Percentiles rank a stretch among this genome's conserved stretches.
phyloP scores from a whole-genome alignment of 139 green algal species.

The Volvox reticuliferus region DNA sequence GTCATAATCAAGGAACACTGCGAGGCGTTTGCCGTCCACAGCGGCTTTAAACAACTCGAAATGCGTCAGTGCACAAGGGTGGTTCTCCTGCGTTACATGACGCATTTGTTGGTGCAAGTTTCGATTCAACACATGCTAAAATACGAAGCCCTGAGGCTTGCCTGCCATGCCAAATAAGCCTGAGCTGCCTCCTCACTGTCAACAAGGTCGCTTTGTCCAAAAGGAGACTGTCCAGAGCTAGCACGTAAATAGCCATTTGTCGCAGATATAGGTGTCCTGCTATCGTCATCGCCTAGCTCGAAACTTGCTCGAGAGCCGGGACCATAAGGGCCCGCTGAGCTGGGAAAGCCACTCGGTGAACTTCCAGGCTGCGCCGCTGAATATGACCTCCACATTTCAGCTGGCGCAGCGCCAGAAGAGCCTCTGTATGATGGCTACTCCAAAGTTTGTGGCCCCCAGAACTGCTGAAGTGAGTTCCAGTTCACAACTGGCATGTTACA shows the following conservation, averaged over 20 bases:
- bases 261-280: background rate
- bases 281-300: conserved; percentile 7
- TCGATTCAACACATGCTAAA: background rate
- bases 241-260: background rate
- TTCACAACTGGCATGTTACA: background rate
- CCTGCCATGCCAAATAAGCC: conserved; percentile 24
- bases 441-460: background rate
- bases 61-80: conserved; percentile 75
- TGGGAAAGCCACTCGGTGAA: background rate
- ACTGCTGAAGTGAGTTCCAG: background rate
- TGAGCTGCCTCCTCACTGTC: background rate
- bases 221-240: background rate
- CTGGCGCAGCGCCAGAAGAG: background rate
- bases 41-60: conserved; percentile 69
- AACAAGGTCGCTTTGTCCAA: background rate
- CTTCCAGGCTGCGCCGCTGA: conserved; percentile 16
- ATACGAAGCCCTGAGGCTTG: background rate
- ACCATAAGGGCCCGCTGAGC: background rate
- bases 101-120: background rate
- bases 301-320: background rate
- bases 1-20: conserved; percentile 98
- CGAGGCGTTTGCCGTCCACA: conserved; percentile 83
- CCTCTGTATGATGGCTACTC: background rate
- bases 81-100: conserved; percentile 61
- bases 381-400: conserved; percentile 40